Evolutionary conservation across 2,329 filamentous ascomycete genomes (phyloP).

Genomic region (Microdochium trichocladiopsis): DNA sequence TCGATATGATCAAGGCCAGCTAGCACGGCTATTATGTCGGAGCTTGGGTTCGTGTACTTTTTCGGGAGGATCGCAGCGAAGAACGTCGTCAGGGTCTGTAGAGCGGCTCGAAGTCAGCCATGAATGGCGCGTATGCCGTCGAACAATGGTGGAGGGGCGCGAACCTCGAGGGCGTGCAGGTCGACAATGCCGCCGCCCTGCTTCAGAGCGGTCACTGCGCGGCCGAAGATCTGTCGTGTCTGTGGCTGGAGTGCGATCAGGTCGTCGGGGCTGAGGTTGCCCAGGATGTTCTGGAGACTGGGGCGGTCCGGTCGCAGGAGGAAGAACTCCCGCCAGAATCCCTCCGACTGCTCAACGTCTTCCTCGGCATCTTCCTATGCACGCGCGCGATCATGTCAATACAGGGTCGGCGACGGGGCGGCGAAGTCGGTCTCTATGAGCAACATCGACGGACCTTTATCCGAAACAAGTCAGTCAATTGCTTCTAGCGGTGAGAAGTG

Average conservation of each 20-base stretch:
- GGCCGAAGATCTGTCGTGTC: conserved; percentile 70
- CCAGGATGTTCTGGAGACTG: conserved; percentile 61
- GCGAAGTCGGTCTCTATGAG: background rate
- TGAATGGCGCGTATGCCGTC: conserved; percentile 1
- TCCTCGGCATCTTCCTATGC: conserved; percentile 49
- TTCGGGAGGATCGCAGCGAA: conserved; percentile 77
- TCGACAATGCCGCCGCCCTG: conserved; percentile 53
- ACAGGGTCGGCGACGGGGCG: background rate
- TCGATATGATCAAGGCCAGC: conserved; percentile 88
- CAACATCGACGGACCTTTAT: background rate
- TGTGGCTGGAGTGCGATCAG: conserved; percentile 71
- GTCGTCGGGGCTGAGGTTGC: conserved; percentile 64
- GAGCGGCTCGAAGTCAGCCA: background rate
- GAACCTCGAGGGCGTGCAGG: conserved; percentile 79
- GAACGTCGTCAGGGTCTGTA: conserved; percentile 82
- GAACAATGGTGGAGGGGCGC: conserved; percentile 16
- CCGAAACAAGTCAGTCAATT: background rate
- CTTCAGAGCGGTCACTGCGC: conserved; percentile 65
- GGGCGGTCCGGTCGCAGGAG: conserved; percentile 72
- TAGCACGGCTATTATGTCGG: conserved; percentile 85
- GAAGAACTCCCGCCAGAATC: conserved; percentile 97
- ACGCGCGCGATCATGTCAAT: conserved; percentile 13
- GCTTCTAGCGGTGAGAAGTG: background rate
- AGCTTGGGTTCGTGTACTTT: conserved; percentile 90
- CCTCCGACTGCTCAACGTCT: conserved; percentile 67